Base-by-base conservation (phyloP, 1,284 basidiomycete genomes). In the Cutaneotrichosporon dermatis region DNA sequence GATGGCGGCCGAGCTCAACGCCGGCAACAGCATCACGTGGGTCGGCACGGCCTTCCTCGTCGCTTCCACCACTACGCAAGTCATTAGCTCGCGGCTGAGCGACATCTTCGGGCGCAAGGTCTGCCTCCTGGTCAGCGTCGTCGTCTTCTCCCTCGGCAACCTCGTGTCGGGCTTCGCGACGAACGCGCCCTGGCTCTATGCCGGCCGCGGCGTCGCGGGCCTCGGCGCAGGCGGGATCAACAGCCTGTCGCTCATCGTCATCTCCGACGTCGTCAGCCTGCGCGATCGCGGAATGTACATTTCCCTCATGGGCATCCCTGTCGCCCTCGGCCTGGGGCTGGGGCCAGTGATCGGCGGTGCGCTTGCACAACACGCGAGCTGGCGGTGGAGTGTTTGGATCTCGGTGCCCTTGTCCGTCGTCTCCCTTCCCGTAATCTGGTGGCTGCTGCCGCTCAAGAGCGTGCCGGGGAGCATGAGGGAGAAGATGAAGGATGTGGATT, bases 201-300 rank as follows among this genome's bases (percentile, higher is more conserved):
- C 58, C 33, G 72, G 73, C 15, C 65, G 79, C 45, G 79, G 76
- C 3, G 68, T 80, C 7, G 76, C 78, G 4, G 79, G 79, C 57
- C 73, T 79, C 34, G 79, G 77, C 13, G 78, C 77, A 34, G 78
- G 79, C 40, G 79, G 77, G 7, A 67, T 80, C 51, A 78, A 73
- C 41, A 71, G 70, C 35, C 72, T 79, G 65, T 51, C 68, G 0
- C 78, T 75, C 46, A 75, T 80, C 52, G 74, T 79, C 54, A 72
- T 77, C 13, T 73, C 73, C 11, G 78, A 79, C 58, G 70, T 80
- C 12, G 77, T 79, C 52, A 69, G 67, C 25, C 65, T 79, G 52
- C 71, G 75, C 51, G 69, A 75, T 7, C 66, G 78, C 41, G 79
- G 78, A 1, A 79, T 74, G 16, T 79, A 74, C 62, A 75, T 79